Evolutionary conservation across 768 basidiomycete species (phyloP).

Genomic region (Mycena venus): DNA sequence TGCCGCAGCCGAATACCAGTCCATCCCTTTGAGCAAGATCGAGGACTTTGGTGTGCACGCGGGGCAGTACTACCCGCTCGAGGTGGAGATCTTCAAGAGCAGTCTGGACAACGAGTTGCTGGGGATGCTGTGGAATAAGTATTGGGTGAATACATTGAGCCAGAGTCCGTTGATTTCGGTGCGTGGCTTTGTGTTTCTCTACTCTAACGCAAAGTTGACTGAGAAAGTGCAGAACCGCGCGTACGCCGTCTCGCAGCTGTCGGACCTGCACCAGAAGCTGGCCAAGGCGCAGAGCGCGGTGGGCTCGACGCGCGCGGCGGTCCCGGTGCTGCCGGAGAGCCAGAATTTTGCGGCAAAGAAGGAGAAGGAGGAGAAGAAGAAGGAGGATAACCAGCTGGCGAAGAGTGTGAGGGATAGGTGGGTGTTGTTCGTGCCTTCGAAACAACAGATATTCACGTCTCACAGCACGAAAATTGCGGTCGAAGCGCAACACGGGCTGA

Average conservation of each 20-base stretch:
- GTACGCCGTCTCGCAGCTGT: conserved; percentile 92
- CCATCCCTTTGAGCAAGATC: conserved; percentile 96
- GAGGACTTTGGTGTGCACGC: conserved; percentile 99
- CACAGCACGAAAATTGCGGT: conserved; percentile 87
- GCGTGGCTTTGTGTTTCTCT: conserved; percentile 33
- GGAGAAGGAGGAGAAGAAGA: conserved; percentile 82
- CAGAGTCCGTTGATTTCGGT: conserved; percentile 95
- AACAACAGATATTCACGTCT: neutral
- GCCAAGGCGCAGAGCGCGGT: conserved; percentile 75
- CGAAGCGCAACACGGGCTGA: conserved; percentile 94
- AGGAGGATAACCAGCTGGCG: conserved; percentile 87
- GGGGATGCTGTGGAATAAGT: conserved; percentile 97
- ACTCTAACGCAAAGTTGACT: neutral
- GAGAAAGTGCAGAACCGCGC: conserved; percentile 81
- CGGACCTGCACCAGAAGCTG: conserved; percentile 92
- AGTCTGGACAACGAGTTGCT: conserved; percentile 89
- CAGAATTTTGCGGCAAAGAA: conserved; percentile 55
- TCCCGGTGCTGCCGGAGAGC: conserved; percentile 67
- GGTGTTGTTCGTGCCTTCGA: neutral
- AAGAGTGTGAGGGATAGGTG: conserved; percentile 96
- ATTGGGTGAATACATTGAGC: conserved; percentile 98
- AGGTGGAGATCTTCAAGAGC: conserved; percentile 96
- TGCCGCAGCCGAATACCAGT: conserved; percentile 89
- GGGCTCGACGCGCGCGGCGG: conserved; percentile 67
- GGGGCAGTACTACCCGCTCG: conserved; percentile 94